Conservation (phyloP, 495 filamentous ascomycete species). For the Penicillium paradoxum region DNA sequence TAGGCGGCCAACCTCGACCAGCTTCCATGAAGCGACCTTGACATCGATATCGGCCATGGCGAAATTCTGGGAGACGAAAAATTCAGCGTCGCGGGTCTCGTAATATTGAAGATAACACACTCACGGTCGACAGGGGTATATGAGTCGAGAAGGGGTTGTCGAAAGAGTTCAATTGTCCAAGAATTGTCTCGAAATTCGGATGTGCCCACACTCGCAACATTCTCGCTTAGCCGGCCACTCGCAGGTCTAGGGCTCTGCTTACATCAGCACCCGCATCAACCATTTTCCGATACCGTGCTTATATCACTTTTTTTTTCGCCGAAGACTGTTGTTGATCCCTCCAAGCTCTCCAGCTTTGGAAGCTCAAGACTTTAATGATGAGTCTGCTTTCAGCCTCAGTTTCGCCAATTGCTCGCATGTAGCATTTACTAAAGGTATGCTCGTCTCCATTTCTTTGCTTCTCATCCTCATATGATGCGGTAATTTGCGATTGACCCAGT, state of each 20-base stretch:
- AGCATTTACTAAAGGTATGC: constrained; percentile 27
- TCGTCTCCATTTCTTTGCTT: background rate
- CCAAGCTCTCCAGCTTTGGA: constrained; percentile 2
- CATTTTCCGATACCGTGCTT: constrained; percentile 19
- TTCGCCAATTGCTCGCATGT: background rate
- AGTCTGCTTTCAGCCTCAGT: background rate
- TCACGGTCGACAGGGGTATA: constrained; percentile 45
- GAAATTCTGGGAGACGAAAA: constrained; percentile 28
- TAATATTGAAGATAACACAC: constrained; percentile 21
- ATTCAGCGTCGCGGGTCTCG: constrained; percentile 20
- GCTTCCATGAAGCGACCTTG: constrained; percentile 74
- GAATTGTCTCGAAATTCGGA: constrained; percentile 43
- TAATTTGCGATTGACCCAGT: constrained; percentile 97
- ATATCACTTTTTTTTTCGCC: constrained; percentile 23
- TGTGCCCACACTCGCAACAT: constrained; percentile 29
- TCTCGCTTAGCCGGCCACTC: constrained; percentile 33
- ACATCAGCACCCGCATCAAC: constrained; percentile 14
- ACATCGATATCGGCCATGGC: constrained; percentile 67
- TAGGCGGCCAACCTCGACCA: constrained; percentile 95
- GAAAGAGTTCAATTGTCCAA: constrained; percentile 43
- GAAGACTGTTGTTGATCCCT: constrained; percentile 6
- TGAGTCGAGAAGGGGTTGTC: constrained; percentile 42
- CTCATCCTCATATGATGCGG: constrained; percentile 64
- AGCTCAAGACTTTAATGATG: constrained; percentile 2
- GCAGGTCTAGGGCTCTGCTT: constrained; percentile 37